Percentiles rank a stretch among this genome's conserved stretches.
Conservation (phyloP, 306 rosid species). For the Sindora glabra region DNA sequence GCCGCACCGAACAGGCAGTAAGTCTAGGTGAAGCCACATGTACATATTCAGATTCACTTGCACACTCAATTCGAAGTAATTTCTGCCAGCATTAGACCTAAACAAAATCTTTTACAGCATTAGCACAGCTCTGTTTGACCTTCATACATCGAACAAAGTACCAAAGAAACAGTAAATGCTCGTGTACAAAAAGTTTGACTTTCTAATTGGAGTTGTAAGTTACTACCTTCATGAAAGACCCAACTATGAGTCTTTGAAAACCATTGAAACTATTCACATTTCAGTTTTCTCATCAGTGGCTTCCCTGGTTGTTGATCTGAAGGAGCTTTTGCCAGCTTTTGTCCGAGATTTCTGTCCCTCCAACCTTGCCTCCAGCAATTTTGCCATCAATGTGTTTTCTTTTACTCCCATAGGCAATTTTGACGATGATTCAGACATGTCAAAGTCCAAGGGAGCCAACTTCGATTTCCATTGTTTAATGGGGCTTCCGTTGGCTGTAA, state of each 20-base stretch:
- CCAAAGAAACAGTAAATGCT: slow-evolving; percentile 7
- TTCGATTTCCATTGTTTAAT: slow-evolving; percentile 41
- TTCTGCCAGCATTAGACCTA: neutral
- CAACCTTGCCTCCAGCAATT: slow-evolving; percentile 75
- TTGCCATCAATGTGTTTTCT: slow-evolving; percentile 76
- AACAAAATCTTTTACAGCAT: neutral
- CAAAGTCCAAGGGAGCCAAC: slow-evolving; percentile 26
- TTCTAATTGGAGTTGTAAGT: neutral
- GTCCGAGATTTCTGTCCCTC: slow-evolving; percentile 41
- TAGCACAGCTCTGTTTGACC: neutral
- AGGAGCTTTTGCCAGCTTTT: slow-evolving; percentile 22
- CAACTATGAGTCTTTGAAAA: too few species aligned
- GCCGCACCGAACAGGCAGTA: neutral
- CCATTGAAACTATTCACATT: slow-evolving; percentile 14
- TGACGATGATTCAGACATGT: slow-evolving; percentile 23
- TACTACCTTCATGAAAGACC: neutral
- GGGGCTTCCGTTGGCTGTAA: slow-evolving; percentile 35
- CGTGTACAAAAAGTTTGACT: slow-evolving; percentile 24
- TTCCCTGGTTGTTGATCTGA: slow-evolving; percentile 9
- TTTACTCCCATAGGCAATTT: slow-evolving; percentile 56
- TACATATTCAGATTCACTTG: neutral
- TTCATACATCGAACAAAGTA: neutral
- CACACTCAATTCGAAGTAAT: neutral
- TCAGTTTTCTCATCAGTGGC: slow-evolving; percentile 13
- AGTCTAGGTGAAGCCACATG: neutral